Conservation (phyloP, 192 early-diverging fungal genomes). For the Rhizophagus sp. region DNA sequence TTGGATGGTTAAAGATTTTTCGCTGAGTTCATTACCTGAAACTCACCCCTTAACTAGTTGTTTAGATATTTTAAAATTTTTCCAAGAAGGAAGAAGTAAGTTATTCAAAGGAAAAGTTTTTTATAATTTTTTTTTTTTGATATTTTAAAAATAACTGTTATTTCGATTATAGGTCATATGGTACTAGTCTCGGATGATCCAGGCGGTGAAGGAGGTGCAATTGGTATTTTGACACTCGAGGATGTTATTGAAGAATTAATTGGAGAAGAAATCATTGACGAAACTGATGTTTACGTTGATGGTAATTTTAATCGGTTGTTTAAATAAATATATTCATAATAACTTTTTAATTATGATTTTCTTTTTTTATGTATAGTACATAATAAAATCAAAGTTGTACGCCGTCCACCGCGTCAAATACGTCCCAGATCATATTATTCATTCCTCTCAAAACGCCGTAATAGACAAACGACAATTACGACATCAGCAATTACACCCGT, state of each 20-base stretch:
- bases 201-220: conserved; percentile 52
- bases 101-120: background rate
- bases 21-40: conserved; percentile 53
- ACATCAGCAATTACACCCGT: too few species aligned
- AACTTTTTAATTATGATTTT: too few species aligned
- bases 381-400: conserved; percentile 60
- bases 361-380: conserved; percentile 34
- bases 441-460: background rate
- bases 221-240: conserved; percentile 78
- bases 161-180: conserved; percentile 57
- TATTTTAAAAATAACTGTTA: background rate
- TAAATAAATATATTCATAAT: too few species aligned
- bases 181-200: conserved; percentile 60
- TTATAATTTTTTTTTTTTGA: too few species aligned
- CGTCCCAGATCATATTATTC: background rate
- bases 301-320: background rate
- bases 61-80: conserved; percentile 79
- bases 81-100: conserved; percentile 76
- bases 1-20: conserved; percentile 61
- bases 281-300: conserved; percentile 68
- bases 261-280: conserved; percentile 82
- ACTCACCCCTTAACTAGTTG: conserved; percentile 59
- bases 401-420: conserved; percentile 36
- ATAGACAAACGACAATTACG: too few species aligned
- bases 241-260: conserved; percentile 86